Base-by-base conservation (phyloP, 371 early-diverging fungal species). In the Batkoa obscura region DNA sequence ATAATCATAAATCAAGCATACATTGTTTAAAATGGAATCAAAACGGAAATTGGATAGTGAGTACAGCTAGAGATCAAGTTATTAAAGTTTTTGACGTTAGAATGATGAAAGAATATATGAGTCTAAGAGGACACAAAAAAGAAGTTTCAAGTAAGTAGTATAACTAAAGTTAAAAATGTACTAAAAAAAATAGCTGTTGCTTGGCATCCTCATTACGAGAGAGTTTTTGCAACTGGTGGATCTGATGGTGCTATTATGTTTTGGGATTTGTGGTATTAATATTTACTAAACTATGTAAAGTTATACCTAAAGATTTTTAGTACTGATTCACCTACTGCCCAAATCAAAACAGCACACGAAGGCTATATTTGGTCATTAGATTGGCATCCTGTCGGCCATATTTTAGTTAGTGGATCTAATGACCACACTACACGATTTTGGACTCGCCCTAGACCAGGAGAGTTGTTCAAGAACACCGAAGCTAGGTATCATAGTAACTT, bases 361-460 rank as follows among this genome's bases (percentile, higher is more conserved):
- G 83, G 84, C 34, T 84, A 89, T 48, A 83, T 99, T n/a, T 99
- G 98, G 94, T 82, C 95, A 3, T 68, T 99, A 41, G 99, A 96
- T 62, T 99, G 93, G 90, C 99, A 99, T 70, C 99, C 99, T 4
- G 70, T 93, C 15, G 99, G 99, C 0, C 99, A 99, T 68, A 78
- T 95, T 6, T 72, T 99, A 8, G 95, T 90, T 0, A 86, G 92
- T 0, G 98, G 99, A 17, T 91, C 93, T 12, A 96, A 98, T 58
- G 99, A 99, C 68, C 88, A 94, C 61, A 83, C 92, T 0, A 93
- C 96, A 0, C 82, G 93, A n/a, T 99, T 99, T 67, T 99, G 99
- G 99, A 86, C 92, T 17, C 72, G 99, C 35, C 84, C 86, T 32
- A 75, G 99, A 37, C 98, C 96, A 2, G 95, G 93, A 41, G 95